Evolutionary conservation across 208 protist genomes (phyloP), one percentile per base, ranked within the genome.

Genomic region (Trichomonas tenax): DNA sequence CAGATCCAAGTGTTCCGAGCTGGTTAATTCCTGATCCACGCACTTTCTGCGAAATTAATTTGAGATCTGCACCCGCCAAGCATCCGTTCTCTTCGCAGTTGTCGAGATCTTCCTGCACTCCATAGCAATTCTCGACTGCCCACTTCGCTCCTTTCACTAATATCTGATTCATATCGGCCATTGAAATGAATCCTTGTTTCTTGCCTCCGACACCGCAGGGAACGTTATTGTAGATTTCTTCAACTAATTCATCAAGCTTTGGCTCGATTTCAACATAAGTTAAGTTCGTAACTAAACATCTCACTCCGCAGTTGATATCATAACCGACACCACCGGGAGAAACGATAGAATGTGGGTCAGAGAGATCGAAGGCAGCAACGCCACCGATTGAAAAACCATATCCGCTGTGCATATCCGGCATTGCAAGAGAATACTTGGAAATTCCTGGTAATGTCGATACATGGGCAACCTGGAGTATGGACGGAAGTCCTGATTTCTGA

Each of bases 381-480:
- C n/a, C n/a, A n/a, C 98, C 98, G 51, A 99, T 99, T 10, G 98
- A 97, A 97, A 99, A 99, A 0, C 98, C 98, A 96, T 98, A 99
- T 8, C 98, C 98, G 63, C 96, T 95, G 96, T 99, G 98, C 36
- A 98, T 96, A 96, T 99, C 98, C 21, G 98, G 98, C 97, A 99
- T 96, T 0, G 96, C 98, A 6, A 98, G 96, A 36, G 98, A 98
- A 34, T 96, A 58, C 21, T 97, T 97, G 8, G 98, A 98, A 86
- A 98, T 98, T 49, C 98, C 98, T 17, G 98, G 98, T 86, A 99
- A 96, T 41, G 97, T 96, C 21, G 98, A 98, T 15, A 99, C 98
- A 96, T 98, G 98, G 41, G 97, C 98, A 90, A 98, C 97, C 95
- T 98, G 98, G 46, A 97, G 96, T 8, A 98, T 96, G 0, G 98